These are phyloP conservation scores for Psilocybe subaeruginosa DNA, from an alignment of 768 basidiomycete species.

Conservation along the genomic window DNA sequence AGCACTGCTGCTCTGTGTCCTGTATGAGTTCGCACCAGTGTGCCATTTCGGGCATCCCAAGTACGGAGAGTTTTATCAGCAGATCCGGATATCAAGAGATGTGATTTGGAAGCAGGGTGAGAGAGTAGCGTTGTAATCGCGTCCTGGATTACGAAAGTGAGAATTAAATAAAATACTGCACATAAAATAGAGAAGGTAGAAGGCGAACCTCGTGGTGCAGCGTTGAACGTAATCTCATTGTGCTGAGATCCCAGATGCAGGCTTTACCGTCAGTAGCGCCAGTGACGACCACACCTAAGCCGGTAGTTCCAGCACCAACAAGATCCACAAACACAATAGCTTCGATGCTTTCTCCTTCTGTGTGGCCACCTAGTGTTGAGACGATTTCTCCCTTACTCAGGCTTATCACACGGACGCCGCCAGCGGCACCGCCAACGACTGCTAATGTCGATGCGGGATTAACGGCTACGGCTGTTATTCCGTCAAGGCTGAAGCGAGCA, in stretches of 20 bases:
- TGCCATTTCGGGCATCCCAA: constrained; percentile 91
- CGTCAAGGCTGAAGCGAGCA: constrained; percentile 77
- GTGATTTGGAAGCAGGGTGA: constrained; percentile 73
- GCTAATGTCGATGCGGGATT: constrained; percentile 90
- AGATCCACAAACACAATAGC: constrained; percentile 84
- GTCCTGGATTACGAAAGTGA: constrained; percentile 54
- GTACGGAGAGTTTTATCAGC: constrained; percentile 87
- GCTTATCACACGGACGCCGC: constrained; percentile 86
- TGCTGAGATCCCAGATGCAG: constrained; percentile 92
- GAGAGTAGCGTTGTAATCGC: constrained; percentile 80
- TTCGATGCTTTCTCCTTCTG: constrained; percentile 88
- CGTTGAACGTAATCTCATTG: constrained; percentile 82
- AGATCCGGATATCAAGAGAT: constrained; percentile 84
- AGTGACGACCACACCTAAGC: constrained; percentile 72
- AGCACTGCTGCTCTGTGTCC: constrained; percentile 85
- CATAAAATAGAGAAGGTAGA: neutral
- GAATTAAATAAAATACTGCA: neutral
- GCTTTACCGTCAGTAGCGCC: constrained; percentile 94
- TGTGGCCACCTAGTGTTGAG: constrained; percentile 78
- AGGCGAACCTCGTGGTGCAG: constrained; percentile 76
- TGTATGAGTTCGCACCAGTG: constrained; percentile 74
- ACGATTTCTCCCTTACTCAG: constrained; percentile 86
- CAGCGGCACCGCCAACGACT: constrained; percentile 85
- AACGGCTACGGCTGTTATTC: constrained; percentile 85
- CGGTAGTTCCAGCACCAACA: constrained; percentile 47